A percentile compares a stretch with the other conserved stretches of the same genome.
Conservation (phyloP, 2,329 filamentous ascomycete genomes). For the Claviceps digitariae region DNA sequence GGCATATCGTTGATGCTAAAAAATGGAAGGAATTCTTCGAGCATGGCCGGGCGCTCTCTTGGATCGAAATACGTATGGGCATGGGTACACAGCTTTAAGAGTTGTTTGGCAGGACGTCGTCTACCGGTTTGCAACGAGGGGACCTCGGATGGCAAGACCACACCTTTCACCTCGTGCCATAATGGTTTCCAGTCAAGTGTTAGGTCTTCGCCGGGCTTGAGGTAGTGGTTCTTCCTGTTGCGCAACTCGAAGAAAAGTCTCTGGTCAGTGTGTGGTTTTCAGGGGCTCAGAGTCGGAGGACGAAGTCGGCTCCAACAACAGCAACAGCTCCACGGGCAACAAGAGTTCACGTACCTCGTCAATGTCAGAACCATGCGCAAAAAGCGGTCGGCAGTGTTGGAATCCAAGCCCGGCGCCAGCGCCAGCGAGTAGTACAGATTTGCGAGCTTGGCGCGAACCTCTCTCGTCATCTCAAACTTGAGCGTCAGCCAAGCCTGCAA, state of each 20-base stretch:
- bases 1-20: conserved; percentile 91
- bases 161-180: conserved; percentile 82
- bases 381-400: conserved; percentile 72
- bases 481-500: conserved; percentile 88
- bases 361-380: conserved; percentile 91
- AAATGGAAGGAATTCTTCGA: conserved; percentile 69
- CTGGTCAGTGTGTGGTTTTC: not conserved
- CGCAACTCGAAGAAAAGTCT: conserved; percentile 1
- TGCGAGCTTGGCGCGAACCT: conserved; percentile 69
- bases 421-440: conserved; percentile 90
- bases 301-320: not conserved
- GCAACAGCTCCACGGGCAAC: not conserved
- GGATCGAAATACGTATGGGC: conserved; percentile 90
- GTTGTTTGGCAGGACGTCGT: conserved; percentile 44
- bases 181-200: conserved; percentile 84
- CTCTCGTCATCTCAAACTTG: conserved; percentile 90
- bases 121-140: conserved; percentile 47
- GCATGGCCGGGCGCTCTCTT: conserved; percentile 64
- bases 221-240: conserved; percentile 78
- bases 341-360: conserved; percentile 57
- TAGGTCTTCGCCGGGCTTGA: conserved; percentile 83
- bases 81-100: conserved; percentile 83
- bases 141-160: conserved; percentile 76
- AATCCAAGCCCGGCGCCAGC: conserved; percentile 78
- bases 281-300: not conserved